Evolutionary conservation across 2,329 filamentous ascomycete species (phyloP).

Genomic region (Helotiales sp.): DNA sequence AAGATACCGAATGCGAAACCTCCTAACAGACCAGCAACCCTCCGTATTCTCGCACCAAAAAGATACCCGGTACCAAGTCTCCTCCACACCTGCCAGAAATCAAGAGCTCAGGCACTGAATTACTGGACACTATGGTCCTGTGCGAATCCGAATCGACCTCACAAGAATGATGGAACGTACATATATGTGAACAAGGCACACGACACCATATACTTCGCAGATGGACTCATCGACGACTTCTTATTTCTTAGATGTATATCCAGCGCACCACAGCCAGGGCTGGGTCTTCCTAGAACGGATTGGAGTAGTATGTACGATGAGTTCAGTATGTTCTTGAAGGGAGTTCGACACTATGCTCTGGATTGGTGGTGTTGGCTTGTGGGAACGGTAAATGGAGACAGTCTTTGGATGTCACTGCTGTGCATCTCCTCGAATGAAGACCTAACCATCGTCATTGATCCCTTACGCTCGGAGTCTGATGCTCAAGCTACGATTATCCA

Average conservation of each 20-base stretch:
- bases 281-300: slow-evolving; percentile 5
- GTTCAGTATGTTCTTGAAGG: neutral
- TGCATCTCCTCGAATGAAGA: slow-evolving; percentile 7
- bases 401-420: slow-evolving; percentile 6
- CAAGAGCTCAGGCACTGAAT: neutral
- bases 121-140: slow-evolving; percentile 8
- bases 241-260: slow-evolving; percentile 8
- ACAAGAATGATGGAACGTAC: slow-evolving; percentile 8
- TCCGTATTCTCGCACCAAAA: slow-evolving; percentile 6
- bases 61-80: slow-evolving; percentile 2
- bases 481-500: neutral
- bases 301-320: neutral
- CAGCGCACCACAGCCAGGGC: neutral
- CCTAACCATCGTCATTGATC: slow-evolving; percentile 10
- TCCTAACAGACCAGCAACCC: slow-evolving; percentile 1
- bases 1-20: neutral
- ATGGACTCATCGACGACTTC: slow-evolving; percentile 13
- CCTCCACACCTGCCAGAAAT: slow-evolving; percentile 7
- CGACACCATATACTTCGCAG: slow-evolving; percentile 16
- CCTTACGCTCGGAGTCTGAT: neutral
- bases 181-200: slow-evolving; percentile 10
- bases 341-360: slow-evolving; percentile 13
- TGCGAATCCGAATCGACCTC: neutral
- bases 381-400: slow-evolving; percentile 9
- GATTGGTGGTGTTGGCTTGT: slow-evolving; percentile 17